phyloP scores from a whole-genome alignment of 2,329 filamentous ascomycete species.

The Colletotrichum filicis region DNA sequence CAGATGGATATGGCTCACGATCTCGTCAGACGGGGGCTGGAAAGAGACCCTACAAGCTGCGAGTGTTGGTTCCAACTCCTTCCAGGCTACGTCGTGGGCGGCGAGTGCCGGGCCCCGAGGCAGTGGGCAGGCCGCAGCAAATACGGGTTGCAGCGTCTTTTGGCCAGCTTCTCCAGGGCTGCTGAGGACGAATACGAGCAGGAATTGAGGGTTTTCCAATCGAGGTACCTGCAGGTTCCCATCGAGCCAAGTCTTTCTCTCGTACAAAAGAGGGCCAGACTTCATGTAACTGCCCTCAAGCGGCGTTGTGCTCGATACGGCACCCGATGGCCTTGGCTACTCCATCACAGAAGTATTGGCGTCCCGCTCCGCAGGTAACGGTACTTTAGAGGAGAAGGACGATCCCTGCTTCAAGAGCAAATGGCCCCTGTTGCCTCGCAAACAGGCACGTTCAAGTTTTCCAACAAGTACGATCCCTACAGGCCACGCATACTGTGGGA shows the following conservation, averaged over 20 bases:
- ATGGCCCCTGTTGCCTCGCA: constrained; percentile 15
- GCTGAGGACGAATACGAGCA: constrained; percentile 28
- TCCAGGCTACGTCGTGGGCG: not conserved
- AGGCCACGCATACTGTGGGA: constrained; percentile 28
- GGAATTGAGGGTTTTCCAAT: constrained; percentile 13
- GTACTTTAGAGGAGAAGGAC: constrained; percentile 3
- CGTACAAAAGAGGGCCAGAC: constrained; percentile 7
- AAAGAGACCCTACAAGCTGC: not conserved
- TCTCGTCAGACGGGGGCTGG: constrained; percentile 6
- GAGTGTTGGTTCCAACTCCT: constrained; percentile 10
- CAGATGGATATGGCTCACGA: not conserved
- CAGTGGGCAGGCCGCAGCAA: constrained; percentile 8
- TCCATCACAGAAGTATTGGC: constrained; percentile 11
- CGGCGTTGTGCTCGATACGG: constrained; percentile 13
- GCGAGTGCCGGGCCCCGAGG: constrained; percentile 19
- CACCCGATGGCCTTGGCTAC: not conserved
- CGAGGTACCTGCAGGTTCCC: constrained; percentile 27
- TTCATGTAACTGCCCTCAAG: not conserved
- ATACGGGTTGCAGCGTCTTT: constrained; percentile 23
- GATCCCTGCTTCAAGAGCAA: constrained; percentile 19
- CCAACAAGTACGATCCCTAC: constrained; percentile 27
- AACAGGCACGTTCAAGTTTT: constrained; percentile 19
- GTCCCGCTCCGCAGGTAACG: constrained; percentile 22
- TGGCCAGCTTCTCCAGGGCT: constrained; percentile 4
- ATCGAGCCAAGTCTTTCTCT: constrained; percentile 17